These are phyloP conservation scores for Suillus americanus DNA, from an alignment of 768 basidiomycete species.

Conservation along the genomic window DNA sequence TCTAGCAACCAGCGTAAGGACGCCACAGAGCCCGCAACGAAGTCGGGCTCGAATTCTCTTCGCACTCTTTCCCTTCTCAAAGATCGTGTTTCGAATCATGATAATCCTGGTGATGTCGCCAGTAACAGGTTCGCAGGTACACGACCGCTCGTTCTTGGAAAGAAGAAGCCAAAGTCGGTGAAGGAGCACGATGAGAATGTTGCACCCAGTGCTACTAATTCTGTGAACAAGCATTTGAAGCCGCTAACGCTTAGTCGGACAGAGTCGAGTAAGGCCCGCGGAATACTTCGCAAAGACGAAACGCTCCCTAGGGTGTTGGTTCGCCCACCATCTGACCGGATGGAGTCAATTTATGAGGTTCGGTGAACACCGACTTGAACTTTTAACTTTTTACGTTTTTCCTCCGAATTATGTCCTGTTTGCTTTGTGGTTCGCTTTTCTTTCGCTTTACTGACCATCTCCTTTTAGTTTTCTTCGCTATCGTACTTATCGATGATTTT, in stretches of 20 bases:
- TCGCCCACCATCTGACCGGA: conserved; percentile 58
- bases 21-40: conserved; percentile 20
- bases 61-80: conserved; percentile 64
- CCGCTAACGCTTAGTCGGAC: conserved; percentile 59
- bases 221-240: conserved; percentile 51
- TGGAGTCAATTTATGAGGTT: conserved; percentile 45
- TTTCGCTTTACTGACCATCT: conserved; percentile 5
- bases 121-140: conserved; percentile 30
- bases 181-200: conserved; percentile 34
- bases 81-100: conserved; percentile 49
- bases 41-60: conserved; percentile 43
- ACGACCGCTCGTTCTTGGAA: conserved; percentile 57
- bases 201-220: conserved; percentile 28
- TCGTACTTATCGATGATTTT: not conserved
- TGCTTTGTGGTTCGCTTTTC: not conserved
- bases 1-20: conserved; percentile 47
- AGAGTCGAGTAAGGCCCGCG: conserved; percentile 64
- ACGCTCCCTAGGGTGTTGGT: conserved; percentile 60
- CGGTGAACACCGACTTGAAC: conserved; percentile 21
- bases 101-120: conserved; percentile 17
- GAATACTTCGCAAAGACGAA: conserved; percentile 53
- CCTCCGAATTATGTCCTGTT: not conserved
- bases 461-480: conserved; percentile 3
- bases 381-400: not conserved
- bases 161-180: conserved; percentile 46